Base-by-base conservation (phyloP, 257 asterid genomes). In the Fraxinus pennsylvanica region DNA sequence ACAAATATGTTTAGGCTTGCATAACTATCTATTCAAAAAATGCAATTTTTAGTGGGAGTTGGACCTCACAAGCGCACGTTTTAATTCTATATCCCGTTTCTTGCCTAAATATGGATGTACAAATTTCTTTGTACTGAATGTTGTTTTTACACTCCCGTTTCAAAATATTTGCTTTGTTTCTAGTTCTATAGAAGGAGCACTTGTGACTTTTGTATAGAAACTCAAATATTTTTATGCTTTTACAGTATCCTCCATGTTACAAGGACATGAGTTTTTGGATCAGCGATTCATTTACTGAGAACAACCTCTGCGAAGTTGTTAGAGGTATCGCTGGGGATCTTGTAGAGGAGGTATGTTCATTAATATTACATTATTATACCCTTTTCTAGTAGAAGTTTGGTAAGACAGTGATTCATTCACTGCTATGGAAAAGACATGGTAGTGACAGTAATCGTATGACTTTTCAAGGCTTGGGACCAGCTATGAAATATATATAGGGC, bases 211-310 rank as follows among this genome's bases (percentile, higher is more conserved):
- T 52, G 3, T 12, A 71, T 35, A 17, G 41, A 73, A 70, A 30
- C 41, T 79, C 22, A 47, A 80, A n/a, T n/a, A 5, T 43, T 30
- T 71, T 19, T 75, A 68, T 43, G 50, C 21, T 68, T 79, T 66
- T 88, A 89, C 91, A 94, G 97, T 94, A 76, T 83, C 98, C 98
- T 79, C 97, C 97, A 57, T 96, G 98, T 74, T 96, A 85, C 68
- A 93, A 93, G 88, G 97, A 93, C 78, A 87, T 93, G 93, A 93
- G 96, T 83, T 90, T 93, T 90, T 93, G 98, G 98, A 87, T 93
- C 78, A 93, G 86, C 68, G 96, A 91, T 75, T 80, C 94, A 30
- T 91, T 91, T 82, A 90, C 98, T 21, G 96, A 91, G 87, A 93
- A 93, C 84, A 90, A 93, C 82, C 92, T 93, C 39, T 91, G 97